Evolutionary conservation across 306 rosid genomes (phyloP).

Genomic region (Nissolia schottii): DNA sequence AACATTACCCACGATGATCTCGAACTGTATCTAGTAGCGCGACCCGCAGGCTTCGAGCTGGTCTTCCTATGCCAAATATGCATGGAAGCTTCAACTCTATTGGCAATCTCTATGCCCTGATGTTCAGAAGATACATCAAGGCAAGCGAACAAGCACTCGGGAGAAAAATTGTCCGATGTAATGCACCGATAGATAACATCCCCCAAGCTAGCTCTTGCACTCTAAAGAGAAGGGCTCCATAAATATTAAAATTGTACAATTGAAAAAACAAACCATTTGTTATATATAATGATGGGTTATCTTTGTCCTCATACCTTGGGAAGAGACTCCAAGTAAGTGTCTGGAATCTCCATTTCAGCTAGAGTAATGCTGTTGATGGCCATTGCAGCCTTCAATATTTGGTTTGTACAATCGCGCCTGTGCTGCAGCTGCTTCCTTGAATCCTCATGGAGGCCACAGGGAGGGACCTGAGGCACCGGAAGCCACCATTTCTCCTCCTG

Average conservation of each 20-base stretch:
- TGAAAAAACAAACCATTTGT: too few species aligned
- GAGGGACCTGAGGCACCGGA: conserved; percentile 87
- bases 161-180: conserved; percentile 67
- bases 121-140: conserved; percentile 86
- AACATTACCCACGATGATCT: conserved; percentile 92
- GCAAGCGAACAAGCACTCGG: conserved; percentile 60
- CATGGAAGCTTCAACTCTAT: conserved; percentile 75
- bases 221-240: conserved; percentile 62
- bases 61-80: conserved; percentile 57
- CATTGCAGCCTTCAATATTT: conserved; percentile 83
- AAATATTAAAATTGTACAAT: too few species aligned
- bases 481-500: conserved; percentile 99
- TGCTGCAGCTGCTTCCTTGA: conserved; percentile 72
- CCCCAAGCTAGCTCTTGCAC: conserved; percentile 75
- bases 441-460: conserved; percentile 67
- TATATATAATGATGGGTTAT: too few species aligned
- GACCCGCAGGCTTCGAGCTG: conserved; percentile 42
- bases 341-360: conserved; percentile 75
- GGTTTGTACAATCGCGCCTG: conserved; percentile 78
- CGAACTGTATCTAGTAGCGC: conserved; percentile 37
- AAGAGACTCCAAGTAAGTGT: conserved; percentile 72
- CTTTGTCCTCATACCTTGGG: conserved; percentile 92
- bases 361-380: conserved; percentile 72
- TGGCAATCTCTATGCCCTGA: conserved; percentile 80
- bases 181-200: conserved; percentile 68